A percentile compares a stretch with the other conserved stretches of the same genome.
These are phyloP conservation scores for Geotrichum histeridarum DNA, from an alignment of 1,139 yeast genomes.

Conservation along the genomic window DNA sequence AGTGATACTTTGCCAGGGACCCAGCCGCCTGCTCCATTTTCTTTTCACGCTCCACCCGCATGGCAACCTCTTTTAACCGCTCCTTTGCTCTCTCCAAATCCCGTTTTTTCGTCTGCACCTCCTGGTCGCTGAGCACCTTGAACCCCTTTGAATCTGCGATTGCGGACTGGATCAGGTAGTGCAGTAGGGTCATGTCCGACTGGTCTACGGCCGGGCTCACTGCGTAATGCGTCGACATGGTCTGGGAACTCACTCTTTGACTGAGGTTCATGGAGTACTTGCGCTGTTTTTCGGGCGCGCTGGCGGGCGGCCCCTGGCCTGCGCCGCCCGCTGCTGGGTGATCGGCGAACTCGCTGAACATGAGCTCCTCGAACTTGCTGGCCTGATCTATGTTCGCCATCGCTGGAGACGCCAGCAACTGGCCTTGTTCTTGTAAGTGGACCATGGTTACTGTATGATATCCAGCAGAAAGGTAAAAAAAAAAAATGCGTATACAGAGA, in stretches of 20 bases:
- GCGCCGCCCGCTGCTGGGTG: background rate
- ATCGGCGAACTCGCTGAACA: constrained; percentile 12
- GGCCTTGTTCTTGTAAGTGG: background rate
- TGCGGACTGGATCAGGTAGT: constrained; percentile 31
- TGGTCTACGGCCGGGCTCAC: background rate
- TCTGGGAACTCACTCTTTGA: background rate
- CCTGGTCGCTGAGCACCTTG: constrained; percentile 33
- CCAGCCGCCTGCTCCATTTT: background rate
- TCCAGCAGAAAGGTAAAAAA: background rate
- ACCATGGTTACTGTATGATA: background rate
- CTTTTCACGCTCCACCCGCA: constrained; percentile 23
- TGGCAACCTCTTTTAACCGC: constrained; percentile 38
- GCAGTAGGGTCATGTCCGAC: constrained; percentile 3
- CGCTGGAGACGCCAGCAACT: background rate
- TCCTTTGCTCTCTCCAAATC: constrained; percentile 31
- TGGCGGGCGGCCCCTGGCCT: background rate
- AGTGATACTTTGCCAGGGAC: constrained; percentile 2
- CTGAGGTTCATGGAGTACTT: background rate
- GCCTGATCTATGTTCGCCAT: background rate
- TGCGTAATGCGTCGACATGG: constrained; percentile 5
- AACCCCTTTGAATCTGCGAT: constrained; percentile 33
- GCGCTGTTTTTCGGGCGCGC: constrained; percentile 1
- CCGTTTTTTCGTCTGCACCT: constrained; percentile 31
- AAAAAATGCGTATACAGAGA: background rate
- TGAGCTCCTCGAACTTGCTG: constrained; percentile 5